phyloP scores from a whole-genome alignment of 257 asterid species.

The Capsicum chinense region DNA sequence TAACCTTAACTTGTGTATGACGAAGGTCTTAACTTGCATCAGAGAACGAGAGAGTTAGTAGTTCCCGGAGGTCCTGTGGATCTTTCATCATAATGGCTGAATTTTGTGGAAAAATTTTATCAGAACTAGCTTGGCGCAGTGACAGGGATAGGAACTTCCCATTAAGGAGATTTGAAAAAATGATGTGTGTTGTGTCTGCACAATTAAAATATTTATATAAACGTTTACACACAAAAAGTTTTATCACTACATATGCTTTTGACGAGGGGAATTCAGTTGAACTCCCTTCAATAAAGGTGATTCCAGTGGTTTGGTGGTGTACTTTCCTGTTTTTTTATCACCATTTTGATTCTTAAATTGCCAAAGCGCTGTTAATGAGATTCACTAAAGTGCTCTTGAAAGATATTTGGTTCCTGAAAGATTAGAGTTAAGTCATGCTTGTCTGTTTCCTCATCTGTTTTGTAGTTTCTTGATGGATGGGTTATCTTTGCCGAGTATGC shows the following conservation, averaged over 20 bases:
- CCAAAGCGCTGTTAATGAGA: background rate
- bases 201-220: too few relatives aligned
- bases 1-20: background rate
- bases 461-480: conserved; percentile 86
- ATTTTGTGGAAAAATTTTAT: background rate
- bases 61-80: background rate
- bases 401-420: background rate
- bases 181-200: too few relatives aligned
- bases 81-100: background rate
- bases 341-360: background rate
- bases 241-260: background rate
- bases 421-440: background rate
- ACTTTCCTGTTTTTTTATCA: background rate
- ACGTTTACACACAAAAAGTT: background rate
- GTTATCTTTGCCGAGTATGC: conserved; percentile 88
- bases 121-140: background rate
- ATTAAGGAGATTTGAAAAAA: background rate
- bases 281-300: background rate
- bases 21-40: background rate
- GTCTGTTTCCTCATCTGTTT: background rate
- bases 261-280: background rate
- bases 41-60: background rate
- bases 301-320: background rate
- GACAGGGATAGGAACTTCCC: background rate
- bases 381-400: background rate